Percentiles rank a stretch among this genome's conserved stretches.
phyloP scores from a whole-genome alignment of 2,329 filamentous ascomycete species.

The Mycogone perniciosa region DNA sequence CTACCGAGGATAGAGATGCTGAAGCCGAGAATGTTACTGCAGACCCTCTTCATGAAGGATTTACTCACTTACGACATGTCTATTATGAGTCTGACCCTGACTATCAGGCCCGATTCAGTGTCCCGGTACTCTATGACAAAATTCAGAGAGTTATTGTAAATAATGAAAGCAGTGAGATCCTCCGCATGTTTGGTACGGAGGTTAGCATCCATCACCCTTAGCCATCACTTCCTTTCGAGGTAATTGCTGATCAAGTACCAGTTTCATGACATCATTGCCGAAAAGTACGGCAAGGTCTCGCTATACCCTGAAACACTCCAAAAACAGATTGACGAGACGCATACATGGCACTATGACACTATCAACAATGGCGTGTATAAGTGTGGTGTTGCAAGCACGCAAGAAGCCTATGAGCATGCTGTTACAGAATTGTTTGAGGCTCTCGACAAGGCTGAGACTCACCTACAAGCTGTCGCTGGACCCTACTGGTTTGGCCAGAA shows the following conservation, averaged over 20 bases:
- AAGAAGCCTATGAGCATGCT: constrained; percentile 72
- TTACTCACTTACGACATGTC: constrained; percentile 64
- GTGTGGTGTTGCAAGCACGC: constrained; percentile 74
- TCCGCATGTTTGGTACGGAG: constrained; percentile 76
- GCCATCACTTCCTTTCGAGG: not conserved
- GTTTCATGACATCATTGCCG: constrained; percentile 65
- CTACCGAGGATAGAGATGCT: constrained; percentile 47
- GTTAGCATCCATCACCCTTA: constrained; percentile 33
- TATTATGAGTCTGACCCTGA: constrained; percentile 68
- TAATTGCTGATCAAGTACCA: constrained; percentile 12
- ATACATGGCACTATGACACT: constrained; percentile 70
- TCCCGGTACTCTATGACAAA: constrained; percentile 78
- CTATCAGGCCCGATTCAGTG: constrained; percentile 75
- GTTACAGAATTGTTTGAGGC: constrained; percentile 64
- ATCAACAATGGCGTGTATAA: constrained; percentile 67
- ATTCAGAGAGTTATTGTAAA: constrained; percentile 68
- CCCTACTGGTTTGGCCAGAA: constrained; percentile 68
- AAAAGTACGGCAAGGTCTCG: constrained; percentile 52
- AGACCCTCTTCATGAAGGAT: constrained; percentile 60
- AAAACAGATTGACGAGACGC: constrained; percentile 63
- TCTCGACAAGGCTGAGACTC: constrained; percentile 66
- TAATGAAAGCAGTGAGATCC: constrained; percentile 87
- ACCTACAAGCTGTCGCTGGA: constrained; percentile 46
- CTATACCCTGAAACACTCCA: constrained; percentile 60
- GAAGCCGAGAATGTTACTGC: constrained; percentile 55